Evolutionary conservation across 148 eudicot species (phyloP).

Genomic region (Drosera capensis): DNA sequence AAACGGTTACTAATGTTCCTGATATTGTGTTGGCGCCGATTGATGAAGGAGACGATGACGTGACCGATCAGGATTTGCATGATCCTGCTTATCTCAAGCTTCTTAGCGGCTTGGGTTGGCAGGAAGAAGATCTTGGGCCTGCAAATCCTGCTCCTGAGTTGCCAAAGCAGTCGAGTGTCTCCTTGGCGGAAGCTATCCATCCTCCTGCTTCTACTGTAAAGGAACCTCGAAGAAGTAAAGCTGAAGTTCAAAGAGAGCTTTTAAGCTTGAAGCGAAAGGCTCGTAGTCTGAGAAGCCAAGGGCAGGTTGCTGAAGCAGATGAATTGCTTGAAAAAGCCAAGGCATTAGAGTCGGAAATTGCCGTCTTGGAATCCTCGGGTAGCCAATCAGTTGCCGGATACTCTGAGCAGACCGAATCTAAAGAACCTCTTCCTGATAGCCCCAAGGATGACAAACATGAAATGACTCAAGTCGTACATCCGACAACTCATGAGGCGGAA

Average conservation of each 20-base stretch:
- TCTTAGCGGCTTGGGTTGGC: constrained; percentile 76
- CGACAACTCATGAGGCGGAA: constrained; percentile 8
- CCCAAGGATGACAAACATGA: too few relatives aligned
- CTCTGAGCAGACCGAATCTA: constrained; percentile 10
- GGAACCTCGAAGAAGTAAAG: constrained; percentile 45
- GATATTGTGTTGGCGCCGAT: constrained; percentile 15
- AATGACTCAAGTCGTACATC: too few relatives aligned
- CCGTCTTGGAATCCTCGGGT: constrained; percentile 51
- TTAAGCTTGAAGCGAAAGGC: constrained; percentile 81
- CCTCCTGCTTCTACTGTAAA: constrained; percentile 7
- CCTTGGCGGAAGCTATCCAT: constrained; percentile 7
- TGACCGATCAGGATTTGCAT: constrained; percentile 75
- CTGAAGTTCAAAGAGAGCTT: constrained; percentile 69
- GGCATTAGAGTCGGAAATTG: constrained; percentile 56
- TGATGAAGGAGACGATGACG: constrained; percentile 45
- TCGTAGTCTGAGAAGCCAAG: constrained; percentile 69
- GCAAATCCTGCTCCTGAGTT: constrained; percentile 12
- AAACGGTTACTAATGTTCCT: constrained; percentile 7
- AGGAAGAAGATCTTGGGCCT: constrained; percentile 37
- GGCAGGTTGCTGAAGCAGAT: constrained; percentile 67
- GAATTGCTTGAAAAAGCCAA: constrained; percentile 50
- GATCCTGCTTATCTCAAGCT: constrained; percentile 74
- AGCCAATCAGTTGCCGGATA: constrained; percentile 12
- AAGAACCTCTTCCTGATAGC: too few relatives aligned
- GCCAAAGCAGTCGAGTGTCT: constrained; percentile 5